These are phyloP conservation scores for Aspergillus sclerotiicarbonarius DNA, from an alignment of 495 filamentous ascomycete genomes.

Conservation along the genomic window DNA sequence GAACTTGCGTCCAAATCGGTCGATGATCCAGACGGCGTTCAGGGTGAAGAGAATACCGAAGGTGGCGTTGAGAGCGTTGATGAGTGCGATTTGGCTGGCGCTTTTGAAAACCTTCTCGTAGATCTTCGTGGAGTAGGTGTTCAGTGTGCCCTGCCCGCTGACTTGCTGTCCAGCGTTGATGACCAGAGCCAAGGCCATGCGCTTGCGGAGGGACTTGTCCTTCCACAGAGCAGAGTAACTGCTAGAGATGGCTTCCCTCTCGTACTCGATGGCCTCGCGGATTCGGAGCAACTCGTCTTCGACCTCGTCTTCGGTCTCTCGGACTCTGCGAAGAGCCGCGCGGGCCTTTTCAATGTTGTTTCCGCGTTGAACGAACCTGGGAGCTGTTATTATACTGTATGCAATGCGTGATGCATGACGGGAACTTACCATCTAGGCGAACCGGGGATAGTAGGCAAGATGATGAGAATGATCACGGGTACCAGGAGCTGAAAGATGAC, in stretches of 20 bases:
- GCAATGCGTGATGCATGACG: not conserved
- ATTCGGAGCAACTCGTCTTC: constrained; percentile 57
- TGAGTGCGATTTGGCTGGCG: constrained; percentile 55
- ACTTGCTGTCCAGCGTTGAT: constrained; percentile 63
- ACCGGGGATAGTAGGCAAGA: constrained; percentile 56
- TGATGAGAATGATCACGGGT: constrained; percentile 49
- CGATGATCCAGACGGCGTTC: constrained; percentile 67
- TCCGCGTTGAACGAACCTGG: constrained; percentile 49
- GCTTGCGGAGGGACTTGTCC: constrained; percentile 58
- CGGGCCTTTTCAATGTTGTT: constrained; percentile 55
- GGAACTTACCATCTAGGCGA: constrained; percentile 52
- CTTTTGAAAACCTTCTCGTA: constrained; percentile 62
- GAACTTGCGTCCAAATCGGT: constrained; percentile 66
- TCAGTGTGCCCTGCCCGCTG: constrained; percentile 60
- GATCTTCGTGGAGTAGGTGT: constrained; percentile 62
- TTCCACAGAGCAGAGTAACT: constrained; percentile 58
- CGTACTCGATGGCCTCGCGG: constrained; percentile 60
- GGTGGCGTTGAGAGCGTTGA: constrained; percentile 70
- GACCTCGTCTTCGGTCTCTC: constrained; percentile 57
- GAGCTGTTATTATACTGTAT: constrained; percentile 6
- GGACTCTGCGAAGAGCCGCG: constrained; percentile 46
- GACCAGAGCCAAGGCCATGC: constrained; percentile 51
- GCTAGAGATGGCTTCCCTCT: constrained; percentile 58
- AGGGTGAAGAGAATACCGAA: constrained; percentile 65
- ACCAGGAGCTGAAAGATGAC: constrained; percentile 62